These are phyloP conservation scores for Candida argentea DNA, from an alignment of 805 yeast genomes.

Conservation along the genomic window DNA sequence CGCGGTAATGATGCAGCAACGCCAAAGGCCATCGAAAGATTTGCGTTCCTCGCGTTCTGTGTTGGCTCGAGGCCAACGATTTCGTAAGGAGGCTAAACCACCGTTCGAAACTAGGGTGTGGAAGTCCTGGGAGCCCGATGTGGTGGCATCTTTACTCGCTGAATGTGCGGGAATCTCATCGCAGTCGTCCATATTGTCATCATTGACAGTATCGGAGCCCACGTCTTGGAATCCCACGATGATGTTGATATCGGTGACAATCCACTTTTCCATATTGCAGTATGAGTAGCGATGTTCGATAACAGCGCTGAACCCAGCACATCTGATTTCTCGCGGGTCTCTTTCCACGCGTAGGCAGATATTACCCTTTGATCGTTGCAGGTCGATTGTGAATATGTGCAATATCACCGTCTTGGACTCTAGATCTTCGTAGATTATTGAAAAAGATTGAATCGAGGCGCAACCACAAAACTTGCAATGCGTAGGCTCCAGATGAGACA, in stretches of 20 bases:
- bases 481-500: slow-evolving; percentile 75
- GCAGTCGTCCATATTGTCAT: slow-evolving; percentile 11
- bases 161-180: slow-evolving; percentile 1
- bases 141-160: background rate
- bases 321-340: slow-evolving; percentile 85
- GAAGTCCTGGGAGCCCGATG: slow-evolving; percentile 1
- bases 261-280: slow-evolving; percentile 66
- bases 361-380: slow-evolving; percentile 61
- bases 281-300: slow-evolving; percentile 63
- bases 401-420: slow-evolving; percentile 49
- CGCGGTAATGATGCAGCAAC: slow-evolving; percentile 65
- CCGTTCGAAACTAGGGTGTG: slow-evolving; percentile 5
- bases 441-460: slow-evolving; percentile 64
- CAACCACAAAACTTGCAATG: slow-evolving; percentile 91
- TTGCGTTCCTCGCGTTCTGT: slow-evolving; percentile 1
- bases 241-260: slow-evolving; percentile 65
- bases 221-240: slow-evolving; percentile 47
- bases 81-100: slow-evolving; percentile 12
- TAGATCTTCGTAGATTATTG: slow-evolving; percentile 58
- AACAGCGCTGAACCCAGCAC: slow-evolving; percentile 73
- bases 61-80: slow-evolving; percentile 5
- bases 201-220: slow-evolving; percentile 10
- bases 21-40: slow-evolving; percentile 38
- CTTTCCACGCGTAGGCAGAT: slow-evolving; percentile 86
- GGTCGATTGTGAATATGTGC: slow-evolving; percentile 62